Conservation (phyloP, 2,329 filamentous ascomycete genomes). For the Pseudocercospora eumusae region DNA sequence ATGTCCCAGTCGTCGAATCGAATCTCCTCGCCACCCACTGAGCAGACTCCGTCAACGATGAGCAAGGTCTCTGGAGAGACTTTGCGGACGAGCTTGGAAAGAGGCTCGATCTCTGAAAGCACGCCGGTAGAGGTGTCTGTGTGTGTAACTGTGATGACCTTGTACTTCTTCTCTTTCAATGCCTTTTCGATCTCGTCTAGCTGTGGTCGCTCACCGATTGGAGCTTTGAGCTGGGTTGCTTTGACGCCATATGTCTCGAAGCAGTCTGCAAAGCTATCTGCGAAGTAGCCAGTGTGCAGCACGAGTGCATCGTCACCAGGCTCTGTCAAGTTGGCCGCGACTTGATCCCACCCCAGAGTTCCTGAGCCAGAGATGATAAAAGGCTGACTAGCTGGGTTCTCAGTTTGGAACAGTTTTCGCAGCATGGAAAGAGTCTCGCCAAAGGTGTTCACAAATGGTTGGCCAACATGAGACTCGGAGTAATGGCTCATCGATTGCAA, state of each 20-base stretch:
- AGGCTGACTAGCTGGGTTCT: constrained; percentile 77
- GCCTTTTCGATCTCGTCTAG: constrained; percentile 85
- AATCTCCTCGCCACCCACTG: constrained; percentile 93
- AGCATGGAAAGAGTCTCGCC: constrained; percentile 85
- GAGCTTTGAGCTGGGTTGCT: constrained; percentile 83
- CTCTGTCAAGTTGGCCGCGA: constrained; percentile 90
- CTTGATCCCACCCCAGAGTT: constrained; percentile 94
- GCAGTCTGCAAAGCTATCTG: constrained; percentile 90
- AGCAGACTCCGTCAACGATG: constrained; percentile 95
- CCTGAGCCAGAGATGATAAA: constrained; percentile 93
- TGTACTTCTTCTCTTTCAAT: constrained; percentile 87
- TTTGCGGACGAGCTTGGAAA: constrained; percentile 78
- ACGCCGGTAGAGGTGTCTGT: constrained; percentile 98
- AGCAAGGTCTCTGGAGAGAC: constrained; percentile 90
- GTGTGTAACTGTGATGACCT: constrained; percentile 91
- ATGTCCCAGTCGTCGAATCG: constrained; percentile 93
- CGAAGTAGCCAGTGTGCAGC: constrained; percentile 95
- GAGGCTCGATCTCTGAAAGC: constrained; percentile 80
- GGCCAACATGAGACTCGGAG: constrained; percentile 91
- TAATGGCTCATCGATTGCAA: constrained; percentile 93
- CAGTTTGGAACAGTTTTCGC: constrained; percentile 91
- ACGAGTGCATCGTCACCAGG: constrained; percentile 87
- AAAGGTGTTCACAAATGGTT: constrained; percentile 85
- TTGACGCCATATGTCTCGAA: constrained; percentile 87
- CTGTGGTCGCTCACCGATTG: constrained; percentile 84